Percentiles rank a stretch among this genome's conserved stretches.
These are phyloP conservation scores for Crataegus laevigata DNA, from an alignment of 306 rosid genomes.

Conservation along the genomic window DNA sequence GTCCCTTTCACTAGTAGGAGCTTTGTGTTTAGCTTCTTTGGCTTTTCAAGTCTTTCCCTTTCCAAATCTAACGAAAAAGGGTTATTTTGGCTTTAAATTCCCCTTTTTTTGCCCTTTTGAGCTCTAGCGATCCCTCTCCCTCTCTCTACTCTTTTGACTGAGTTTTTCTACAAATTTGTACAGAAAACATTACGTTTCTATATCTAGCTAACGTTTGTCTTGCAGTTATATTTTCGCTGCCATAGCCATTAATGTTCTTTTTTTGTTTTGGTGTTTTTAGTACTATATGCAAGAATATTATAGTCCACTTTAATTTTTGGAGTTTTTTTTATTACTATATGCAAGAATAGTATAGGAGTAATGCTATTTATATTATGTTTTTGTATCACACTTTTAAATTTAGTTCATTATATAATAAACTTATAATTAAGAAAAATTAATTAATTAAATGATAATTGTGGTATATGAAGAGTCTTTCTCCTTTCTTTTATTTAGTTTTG, in stretches of 20 bases:
- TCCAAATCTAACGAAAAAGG: slow-evolving; percentile 44
- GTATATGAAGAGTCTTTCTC: no score
- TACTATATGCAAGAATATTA: no score
- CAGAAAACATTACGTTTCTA: slow-evolving; percentile 21
- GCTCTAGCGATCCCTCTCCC: slow-evolving; percentile 27
- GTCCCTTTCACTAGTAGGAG: slow-evolving; percentile 46
- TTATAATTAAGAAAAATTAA: no score
- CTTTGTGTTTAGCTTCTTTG: slow-evolving; percentile 2
- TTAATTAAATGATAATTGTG: no score
- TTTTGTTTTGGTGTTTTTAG: background rate
- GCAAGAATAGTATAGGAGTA: no score
- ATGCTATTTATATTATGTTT: no score
- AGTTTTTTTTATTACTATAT: no score
- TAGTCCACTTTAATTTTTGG: no score
- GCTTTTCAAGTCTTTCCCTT: background rate
- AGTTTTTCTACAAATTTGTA: slow-evolving; percentile 29
- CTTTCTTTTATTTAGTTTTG: no score
- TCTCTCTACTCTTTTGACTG: slow-evolving; percentile 46
- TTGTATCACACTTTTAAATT: no score
- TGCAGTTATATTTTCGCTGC: background rate
- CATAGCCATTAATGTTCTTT: background rate
- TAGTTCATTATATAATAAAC: no score
- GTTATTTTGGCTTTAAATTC: slow-evolving; percentile 50
- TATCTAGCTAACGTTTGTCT: slow-evolving; percentile 15
- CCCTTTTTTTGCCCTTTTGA: slow-evolving; percentile 25